Base-by-base conservation (phyloP, 805 yeast species). In the Candida silvatica region DNA sequence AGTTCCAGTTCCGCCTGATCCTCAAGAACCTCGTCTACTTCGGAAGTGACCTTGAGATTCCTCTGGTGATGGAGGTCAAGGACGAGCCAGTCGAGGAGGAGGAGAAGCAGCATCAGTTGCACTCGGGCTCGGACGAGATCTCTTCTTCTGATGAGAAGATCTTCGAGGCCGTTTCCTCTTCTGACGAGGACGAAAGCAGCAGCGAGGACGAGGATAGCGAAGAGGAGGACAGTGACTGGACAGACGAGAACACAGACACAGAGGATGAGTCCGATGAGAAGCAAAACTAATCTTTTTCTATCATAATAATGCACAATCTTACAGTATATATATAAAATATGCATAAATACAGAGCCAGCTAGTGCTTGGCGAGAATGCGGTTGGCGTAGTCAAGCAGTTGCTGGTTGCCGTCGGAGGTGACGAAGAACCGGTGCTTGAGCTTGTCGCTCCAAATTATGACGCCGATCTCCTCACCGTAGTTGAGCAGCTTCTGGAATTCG, bases 311-410 rank as follows among this genome's bases (percentile, higher is more conserved):
- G 7, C 24, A 22, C 24, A 22, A 22, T 22, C 12, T 8, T 37
- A 16, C 29, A 18, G 24, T 35, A 15, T 20, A n/a, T 27, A 11
- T 17, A 28, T 27, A 30, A 11, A n/a, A n/a, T n/a, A n/a, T n/a
- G n/a, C n/a, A n/a, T n/a, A n/a, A n/a, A n/a, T n/a, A n/a, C n/a
- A n/a, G 24, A 8, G 24, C 24, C 12, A 8, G 12, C 15, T 17
- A 9, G 14, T 31, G 17, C 14, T 36, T 51, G 38, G 62, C 56
- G 29, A 64, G 42, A n/a, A 68, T 68, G 44, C 95, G 69, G 47
- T 79, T 79, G 0, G 94, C 94, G 58, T 75, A 88, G 34, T 86
- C 95, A n/a, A 86, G 77, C n/a, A 90, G 81, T 55, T 87, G 96
- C 7, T 76, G 62, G 52, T 82, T 80, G 11, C 96, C 96, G 38